A percentile compares a stretch with the other conserved stretches of the same genome.
These are phyloP conservation scores for Leptographium procerum DNA, from an alignment of 2,329 filamentous ascomycete genomes.

Conservation along the genomic window DNA sequence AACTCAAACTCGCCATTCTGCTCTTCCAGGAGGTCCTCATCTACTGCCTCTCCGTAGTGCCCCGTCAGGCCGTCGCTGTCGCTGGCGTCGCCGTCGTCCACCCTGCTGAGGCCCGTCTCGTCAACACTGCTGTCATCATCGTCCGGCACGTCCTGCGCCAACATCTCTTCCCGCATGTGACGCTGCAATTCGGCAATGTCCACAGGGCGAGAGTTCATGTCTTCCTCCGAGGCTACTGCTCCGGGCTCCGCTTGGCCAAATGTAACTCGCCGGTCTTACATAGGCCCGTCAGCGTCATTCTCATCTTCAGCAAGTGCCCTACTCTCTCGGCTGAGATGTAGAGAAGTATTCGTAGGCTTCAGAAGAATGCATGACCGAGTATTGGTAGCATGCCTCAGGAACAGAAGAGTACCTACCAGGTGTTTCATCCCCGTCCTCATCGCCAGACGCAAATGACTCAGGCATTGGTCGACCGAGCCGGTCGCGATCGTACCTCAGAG, in stretches of 20 bases:
- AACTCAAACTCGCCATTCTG: conserved; percentile 7
- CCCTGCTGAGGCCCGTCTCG: not conserved
- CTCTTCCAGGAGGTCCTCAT: conserved; percentile 6
- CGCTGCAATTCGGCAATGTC: not conserved
- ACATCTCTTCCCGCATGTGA: not conserved
- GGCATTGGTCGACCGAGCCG: not conserved
- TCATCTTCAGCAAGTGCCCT: too few relatives aligned
- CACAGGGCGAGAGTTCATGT: not conserved
- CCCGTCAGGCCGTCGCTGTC: conserved; percentile 12
- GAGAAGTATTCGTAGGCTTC: not conserved
- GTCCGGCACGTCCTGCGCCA: not conserved
- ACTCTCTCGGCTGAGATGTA: not conserved
- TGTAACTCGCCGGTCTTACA: not conserved
- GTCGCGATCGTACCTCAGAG: not conserved
- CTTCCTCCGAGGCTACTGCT: not conserved
- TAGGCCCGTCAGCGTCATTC: not conserved
- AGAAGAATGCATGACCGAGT: not conserved
- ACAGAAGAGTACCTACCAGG: not conserved
- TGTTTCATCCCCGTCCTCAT: not conserved
- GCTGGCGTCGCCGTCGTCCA: conserved; percentile 9
- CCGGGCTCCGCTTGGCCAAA: not conserved
- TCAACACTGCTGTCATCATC: not conserved
- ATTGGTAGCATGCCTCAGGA: too few relatives aligned
- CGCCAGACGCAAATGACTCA: not conserved
- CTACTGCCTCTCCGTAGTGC: conserved; percentile 8